phyloP scores from a whole-genome alignment of 2,329 filamentous ascomycete genomes.

The Xylaria sp. region DNA sequence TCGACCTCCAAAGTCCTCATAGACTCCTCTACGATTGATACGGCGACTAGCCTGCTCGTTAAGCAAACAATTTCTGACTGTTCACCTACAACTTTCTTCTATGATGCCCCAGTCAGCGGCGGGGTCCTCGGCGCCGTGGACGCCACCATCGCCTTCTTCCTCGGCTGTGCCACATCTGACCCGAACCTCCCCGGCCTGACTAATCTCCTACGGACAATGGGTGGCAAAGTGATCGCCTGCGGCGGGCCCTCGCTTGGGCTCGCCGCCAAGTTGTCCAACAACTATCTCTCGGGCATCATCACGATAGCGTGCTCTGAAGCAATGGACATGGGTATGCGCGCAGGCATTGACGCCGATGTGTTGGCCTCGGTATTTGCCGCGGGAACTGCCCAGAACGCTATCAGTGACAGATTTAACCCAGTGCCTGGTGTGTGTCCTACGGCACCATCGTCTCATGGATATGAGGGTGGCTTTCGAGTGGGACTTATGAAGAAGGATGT shows the following conservation, averaged over 20 bases:
- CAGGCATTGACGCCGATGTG: slow-evolving; percentile 57
- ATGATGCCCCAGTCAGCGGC: slow-evolving; percentile 42
- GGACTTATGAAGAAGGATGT: slow-evolving; percentile 65
- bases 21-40: slow-evolving; percentile 74
- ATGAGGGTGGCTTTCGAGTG: slow-evolving; percentile 58
- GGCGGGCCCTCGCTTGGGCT: slow-evolving; percentile 59
- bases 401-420: slow-evolving; percentile 38
- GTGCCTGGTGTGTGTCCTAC: slow-evolving; percentile 38
- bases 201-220: slow-evolving; percentile 54
- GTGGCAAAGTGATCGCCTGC: slow-evolving; percentile 56
- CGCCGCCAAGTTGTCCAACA: slow-evolving; percentile 63
- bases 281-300: slow-evolving; percentile 62
- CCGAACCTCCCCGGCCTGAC: slow-evolving; percentile 47
- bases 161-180: slow-evolving; percentile 35
- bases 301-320: slow-evolving; percentile 61
- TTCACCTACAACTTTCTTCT: slow-evolving; percentile 30
- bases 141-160: slow-evolving; percentile 42
- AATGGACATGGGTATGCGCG: slow-evolving; percentile 62
- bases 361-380: slow-evolving; percentile 39
- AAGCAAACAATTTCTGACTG: slow-evolving; percentile 19
- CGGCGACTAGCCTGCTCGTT: slow-evolving; percentile 47
- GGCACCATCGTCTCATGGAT: slow-evolving; percentile 36
- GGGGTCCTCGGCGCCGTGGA: slow-evolving; percentile 38
- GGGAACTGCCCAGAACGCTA: slow-evolving; percentile 37
- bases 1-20: slow-evolving; percentile 57